phyloP scores from a whole-genome alignment of 257 asterid genomes.

The Perilla frutescens region DNA sequence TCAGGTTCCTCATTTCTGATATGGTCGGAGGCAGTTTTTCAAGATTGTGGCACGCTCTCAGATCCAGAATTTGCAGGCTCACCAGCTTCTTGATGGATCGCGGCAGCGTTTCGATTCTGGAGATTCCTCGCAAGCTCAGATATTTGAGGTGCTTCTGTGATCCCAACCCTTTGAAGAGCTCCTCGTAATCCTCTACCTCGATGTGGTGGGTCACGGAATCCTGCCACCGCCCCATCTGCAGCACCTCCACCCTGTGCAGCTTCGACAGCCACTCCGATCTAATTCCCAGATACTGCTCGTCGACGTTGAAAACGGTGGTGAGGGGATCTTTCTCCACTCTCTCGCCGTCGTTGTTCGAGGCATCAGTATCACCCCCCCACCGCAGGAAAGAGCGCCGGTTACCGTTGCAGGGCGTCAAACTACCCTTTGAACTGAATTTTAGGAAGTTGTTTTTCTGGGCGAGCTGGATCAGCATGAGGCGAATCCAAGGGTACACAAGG shows the following conservation, averaged over 20 bases:
- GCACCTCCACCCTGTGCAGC: not conserved
- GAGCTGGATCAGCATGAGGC: conserved; percentile 2
- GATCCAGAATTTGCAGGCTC: too few species aligned
- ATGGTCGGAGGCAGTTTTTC: too few species aligned
- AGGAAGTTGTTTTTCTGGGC: not conserved
- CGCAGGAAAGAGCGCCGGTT: not conserved
- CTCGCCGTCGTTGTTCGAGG: not conserved
- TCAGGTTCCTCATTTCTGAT: too few species aligned
- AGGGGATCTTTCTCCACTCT: not conserved
- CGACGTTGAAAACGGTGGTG: not conserved
- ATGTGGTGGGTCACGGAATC: conserved; percentile 3
- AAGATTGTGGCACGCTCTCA: too few species aligned
- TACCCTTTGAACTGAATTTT: not conserved
- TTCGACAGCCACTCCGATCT: not conserved
- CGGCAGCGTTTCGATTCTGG: too few species aligned
- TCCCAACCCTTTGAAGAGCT: not conserved
- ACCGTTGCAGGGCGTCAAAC: not conserved
- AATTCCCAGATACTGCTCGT: not conserved
- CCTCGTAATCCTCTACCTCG: conserved; percentile 5
- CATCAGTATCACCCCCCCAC: not conserved
- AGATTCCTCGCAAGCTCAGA: conserved; percentile 14
- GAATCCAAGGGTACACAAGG: conserved; percentile 26
- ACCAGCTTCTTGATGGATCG: too few species aligned
- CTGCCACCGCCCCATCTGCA: not conserved
- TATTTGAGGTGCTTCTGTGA: conserved; percentile 30